Percentiles rank a stretch among this genome's conserved stretches.
Evolutionary conservation across 1,139 yeast genomes (phyloP).

Genomic region (Spathaspora sp.): DNA sequence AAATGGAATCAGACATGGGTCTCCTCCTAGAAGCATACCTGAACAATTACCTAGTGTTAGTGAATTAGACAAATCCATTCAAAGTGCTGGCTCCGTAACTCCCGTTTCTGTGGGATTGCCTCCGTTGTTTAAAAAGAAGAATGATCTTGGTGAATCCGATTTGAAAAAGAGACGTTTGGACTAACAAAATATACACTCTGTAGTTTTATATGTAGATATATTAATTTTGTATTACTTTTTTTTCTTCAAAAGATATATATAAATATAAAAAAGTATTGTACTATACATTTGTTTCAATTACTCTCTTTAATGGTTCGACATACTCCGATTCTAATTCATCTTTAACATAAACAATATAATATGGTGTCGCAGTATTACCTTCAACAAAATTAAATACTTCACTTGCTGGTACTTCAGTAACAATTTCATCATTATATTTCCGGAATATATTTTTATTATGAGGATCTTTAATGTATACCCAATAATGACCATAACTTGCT

Average conservation of each 20-base stretch:
- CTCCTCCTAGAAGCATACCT: conserved; percentile 10
- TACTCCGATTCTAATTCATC: conserved; percentile 57
- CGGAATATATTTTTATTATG: conserved; percentile 64
- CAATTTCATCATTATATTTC: conserved; percentile 90
- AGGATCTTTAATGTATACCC: conserved; percentile 88
- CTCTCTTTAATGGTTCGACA: conserved; percentile 68
- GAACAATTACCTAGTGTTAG: conserved; percentile 32
- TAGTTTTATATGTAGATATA: conserved; percentile 2
- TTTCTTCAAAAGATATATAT: not conserved
- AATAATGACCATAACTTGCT: conserved; percentile 94
- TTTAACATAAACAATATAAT: conserved; percentile 80
- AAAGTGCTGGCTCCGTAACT: conserved; percentile 11
- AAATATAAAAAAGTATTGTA: not conserved
- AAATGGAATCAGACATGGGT: not conserved
- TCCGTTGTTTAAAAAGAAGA: conserved; percentile 7
- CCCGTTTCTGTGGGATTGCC: conserved; percentile 6
- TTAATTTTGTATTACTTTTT: conserved; percentile 3
- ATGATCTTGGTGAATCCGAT: conserved; percentile 5
- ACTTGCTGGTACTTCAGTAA: conserved; percentile 69
- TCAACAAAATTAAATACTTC: conserved; percentile 77
- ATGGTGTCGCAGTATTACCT: conserved; percentile 88
- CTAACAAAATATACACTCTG: not conserved
- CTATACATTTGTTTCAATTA: conserved; percentile 9
- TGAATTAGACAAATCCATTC: conserved; percentile 37
- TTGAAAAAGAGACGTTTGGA: conserved; percentile 11